Conservation (phyloP, 2,329 filamentous ascomycete species). For the Exophiala phaeomuriformis region DNA sequence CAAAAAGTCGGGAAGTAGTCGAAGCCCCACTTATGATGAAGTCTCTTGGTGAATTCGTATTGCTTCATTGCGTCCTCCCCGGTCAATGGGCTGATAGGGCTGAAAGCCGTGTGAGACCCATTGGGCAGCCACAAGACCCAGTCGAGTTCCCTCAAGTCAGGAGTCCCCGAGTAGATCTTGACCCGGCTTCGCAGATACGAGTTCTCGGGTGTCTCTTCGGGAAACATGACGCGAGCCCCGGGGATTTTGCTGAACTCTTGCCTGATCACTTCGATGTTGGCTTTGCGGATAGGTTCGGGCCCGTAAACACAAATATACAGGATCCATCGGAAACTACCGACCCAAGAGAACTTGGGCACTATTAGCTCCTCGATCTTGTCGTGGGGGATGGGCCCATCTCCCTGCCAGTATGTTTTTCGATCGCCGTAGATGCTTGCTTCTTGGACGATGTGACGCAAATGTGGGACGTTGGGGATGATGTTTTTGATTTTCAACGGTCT, state of each 20-base stretch:
- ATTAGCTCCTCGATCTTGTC: constrained; percentile 33
- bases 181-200: constrained; percentile 29
- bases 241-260: constrained; percentile 38
- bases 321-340: constrained; percentile 36
- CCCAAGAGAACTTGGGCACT: too few species aligned
- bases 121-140: constrained; percentile 50
- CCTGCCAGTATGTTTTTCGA: constrained; percentile 31
- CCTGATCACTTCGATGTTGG: constrained; percentile 38
- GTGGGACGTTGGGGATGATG: constrained; percentile 45
- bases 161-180: constrained; percentile 28
- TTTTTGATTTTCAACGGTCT: constrained; percentile 33
- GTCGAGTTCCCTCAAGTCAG: constrained; percentile 32
- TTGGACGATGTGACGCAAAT: constrained; percentile 41
- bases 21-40: too few species aligned
- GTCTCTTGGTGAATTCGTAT: constrained; percentile 9
- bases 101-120: constrained; percentile 47
- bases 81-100: constrained; percentile 33
- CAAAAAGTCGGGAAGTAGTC: too few species aligned
- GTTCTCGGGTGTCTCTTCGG: constrained; percentile 35
- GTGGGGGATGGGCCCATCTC: constrained; percentile 34
- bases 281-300: constrained; percentile 30
- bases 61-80: constrained; percentile 28
- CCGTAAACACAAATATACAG: constrained; percentile 46
- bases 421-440: constrained; percentile 33
- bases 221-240: constrained; percentile 40